A percentile compares a stretch with the other conserved stretches of the same genome.
Conservation (phyloP, 768 basidiomycete species). For the Candolleomyces efflorescens region DNA sequence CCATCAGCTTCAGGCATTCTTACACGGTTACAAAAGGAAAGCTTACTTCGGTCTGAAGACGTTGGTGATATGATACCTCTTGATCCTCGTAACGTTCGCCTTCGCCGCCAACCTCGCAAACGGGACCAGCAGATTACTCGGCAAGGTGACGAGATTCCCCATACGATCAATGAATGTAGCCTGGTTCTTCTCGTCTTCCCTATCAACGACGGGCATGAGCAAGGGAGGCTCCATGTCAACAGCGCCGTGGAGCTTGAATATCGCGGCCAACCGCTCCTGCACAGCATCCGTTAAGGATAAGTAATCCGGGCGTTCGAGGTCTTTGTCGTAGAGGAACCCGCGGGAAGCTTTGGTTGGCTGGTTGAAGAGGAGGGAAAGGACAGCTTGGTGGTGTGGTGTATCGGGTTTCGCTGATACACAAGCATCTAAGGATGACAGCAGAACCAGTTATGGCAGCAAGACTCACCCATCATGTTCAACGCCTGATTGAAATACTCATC, state of each 20-base stretch:
- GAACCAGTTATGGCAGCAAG: not conserved
- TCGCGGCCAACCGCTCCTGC: conserved; percentile 66
- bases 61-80: conserved; percentile 76
- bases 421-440: not conserved
- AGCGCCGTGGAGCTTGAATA: conserved; percentile 89
- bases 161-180: conserved; percentile 77
- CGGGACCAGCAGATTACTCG: conserved; percentile 66
- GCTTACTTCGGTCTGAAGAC: conserved; percentile 64
- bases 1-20: conserved; percentile 1
- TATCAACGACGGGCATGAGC: conserved; percentile 67
- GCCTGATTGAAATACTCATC: conserved; percentile 86
- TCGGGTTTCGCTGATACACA: conserved; percentile 60
- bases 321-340: conserved; percentile 70
- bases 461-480: conserved; percentile 63
- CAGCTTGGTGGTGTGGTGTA: conserved; percentile 75
- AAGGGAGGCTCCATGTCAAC: conserved; percentile 83
- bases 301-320: conserved; percentile 65
- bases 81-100: conserved; percentile 62
- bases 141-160: conserved; percentile 71
- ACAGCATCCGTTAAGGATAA: conserved; percentile 70
- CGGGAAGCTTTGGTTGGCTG: conserved; percentile 63
- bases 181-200: conserved; percentile 59
- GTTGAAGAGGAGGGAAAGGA: conserved; percentile 75
- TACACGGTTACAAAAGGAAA: not conserved
- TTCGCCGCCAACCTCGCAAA: conserved; percentile 84